Evolutionary conservation across 1,139 yeast genomes (phyloP), one percentile per base, ranked within the genome.

Genomic region (Taphrina confusa): DNA sequence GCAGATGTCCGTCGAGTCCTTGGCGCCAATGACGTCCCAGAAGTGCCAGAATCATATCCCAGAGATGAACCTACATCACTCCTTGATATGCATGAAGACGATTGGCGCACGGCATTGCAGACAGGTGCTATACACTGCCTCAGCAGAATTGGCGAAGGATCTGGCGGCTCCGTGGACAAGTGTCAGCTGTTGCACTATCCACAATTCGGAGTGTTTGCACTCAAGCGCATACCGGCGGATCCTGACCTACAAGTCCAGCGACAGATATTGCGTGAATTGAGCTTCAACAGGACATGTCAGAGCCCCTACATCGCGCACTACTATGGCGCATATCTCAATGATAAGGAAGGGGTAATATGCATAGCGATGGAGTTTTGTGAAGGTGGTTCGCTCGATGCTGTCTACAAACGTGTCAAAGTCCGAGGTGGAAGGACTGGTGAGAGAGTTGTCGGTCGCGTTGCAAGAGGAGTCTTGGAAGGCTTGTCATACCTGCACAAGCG

Each of bases 361-460:
- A 90, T 94, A 87, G 94, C 98, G 74, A 92, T 92, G 81, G 99
- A 92, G 74, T 88, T 84, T 72, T 94, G 94, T 98, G 96, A 91
- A 72, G 97, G 97, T 52, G 97, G 97, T 0, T 89, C 96, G 0
- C 75, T 94, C 62, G 97, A 92, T 72, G 87, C 86, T 69, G 79
- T 92, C 18, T 92, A 56, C 33, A 56, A 56, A 49, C 46, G 51
- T 20, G 60, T 56, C 40, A 56, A 84, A 64, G 77, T 76, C 65
- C 66, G 72, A 28, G 70, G 74, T 36, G 74, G 87, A 75, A 60
- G 87, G 77, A 68, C 80, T 47, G 87, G 90, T 1, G 84, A 85
- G 64, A 75, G 76, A 54, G 85, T 88, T 60, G 76, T 91, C 42
- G 85, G 87, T 57, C 87, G 86, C 68, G 82, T 91, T 37, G 82